These are phyloP conservation scores for Colletotrichum sidae DNA, from an alignment of 2,329 filamentous ascomycete species.

Conservation along the genomic window DNA sequence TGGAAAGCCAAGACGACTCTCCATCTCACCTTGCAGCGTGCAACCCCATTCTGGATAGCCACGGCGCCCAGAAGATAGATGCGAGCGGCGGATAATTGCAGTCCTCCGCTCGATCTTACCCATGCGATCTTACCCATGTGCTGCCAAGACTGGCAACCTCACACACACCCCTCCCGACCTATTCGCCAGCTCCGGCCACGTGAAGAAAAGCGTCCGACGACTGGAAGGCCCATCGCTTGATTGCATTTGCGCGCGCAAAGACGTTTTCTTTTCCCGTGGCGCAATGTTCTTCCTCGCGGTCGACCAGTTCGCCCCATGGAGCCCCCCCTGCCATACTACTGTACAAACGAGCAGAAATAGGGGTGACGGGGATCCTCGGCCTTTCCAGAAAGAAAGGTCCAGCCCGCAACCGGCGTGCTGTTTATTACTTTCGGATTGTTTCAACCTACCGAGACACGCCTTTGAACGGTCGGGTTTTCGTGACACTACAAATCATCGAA, in stretches of 20 bases:
- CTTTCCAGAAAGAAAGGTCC: neutral
- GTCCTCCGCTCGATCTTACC: constrained; percentile 13
- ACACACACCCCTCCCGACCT: neutral
- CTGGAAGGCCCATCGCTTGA: constrained; percentile 13
- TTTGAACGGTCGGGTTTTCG: neutral
- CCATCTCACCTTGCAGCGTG: constrained; percentile 8
- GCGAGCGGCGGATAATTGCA: constrained; percentile 8
- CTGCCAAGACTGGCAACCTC: constrained; percentile 13
- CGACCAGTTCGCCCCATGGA: neutral
- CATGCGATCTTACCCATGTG: constrained; percentile 25
- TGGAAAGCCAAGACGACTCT: constrained; percentile 18
- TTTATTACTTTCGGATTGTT: constrained; percentile 1
- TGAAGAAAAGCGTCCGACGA: constrained; percentile 20
- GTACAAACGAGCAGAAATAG: constrained; percentile 5
- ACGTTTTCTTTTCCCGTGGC: constrained; percentile 3
- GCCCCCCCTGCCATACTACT: constrained; percentile 4
- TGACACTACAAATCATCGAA: constrained; percentile 3
- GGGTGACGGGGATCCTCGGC: constrained; percentile 5
- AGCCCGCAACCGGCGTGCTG: constrained; percentile 1
- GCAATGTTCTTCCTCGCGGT: neutral
- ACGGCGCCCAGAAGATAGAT: constrained; percentile 8
- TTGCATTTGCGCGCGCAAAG: neutral
- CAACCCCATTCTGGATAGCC: constrained; percentile 11
- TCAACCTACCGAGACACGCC: neutral
- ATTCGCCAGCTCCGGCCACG: constrained; percentile 28